Evolutionary conservation across 2,329 filamentous ascomycete species (phyloP).

Genomic region (Blastomyces emzantsi): DNA sequence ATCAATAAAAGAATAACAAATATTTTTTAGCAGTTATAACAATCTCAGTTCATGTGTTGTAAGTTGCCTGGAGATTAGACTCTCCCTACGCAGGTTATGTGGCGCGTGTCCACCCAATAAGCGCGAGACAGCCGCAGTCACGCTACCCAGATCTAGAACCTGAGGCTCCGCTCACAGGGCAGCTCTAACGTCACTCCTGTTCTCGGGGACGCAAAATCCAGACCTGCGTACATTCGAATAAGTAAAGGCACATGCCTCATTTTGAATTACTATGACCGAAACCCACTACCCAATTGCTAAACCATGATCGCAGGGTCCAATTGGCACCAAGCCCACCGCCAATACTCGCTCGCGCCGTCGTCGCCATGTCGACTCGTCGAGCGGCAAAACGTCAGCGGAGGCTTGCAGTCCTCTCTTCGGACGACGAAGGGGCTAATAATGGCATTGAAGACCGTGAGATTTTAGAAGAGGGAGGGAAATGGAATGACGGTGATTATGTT

Average conservation of each 20-base stretch:
- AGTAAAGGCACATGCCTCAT: not conserved
- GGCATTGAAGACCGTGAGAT: conserved; percentile 3
- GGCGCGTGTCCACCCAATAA: not conserved
- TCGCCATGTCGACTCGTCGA: conserved; percentile 29
- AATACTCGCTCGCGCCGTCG: conserved; percentile 8
- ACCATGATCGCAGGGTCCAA: not conserved
- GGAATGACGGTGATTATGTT: not conserved
- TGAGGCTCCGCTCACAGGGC: too few species aligned
- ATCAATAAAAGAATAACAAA: too few species aligned
- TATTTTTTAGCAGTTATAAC: too few species aligned
- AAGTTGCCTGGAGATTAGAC: too few species aligned
- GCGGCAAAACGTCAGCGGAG: conserved; percentile 30
- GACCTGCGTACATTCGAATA: not conserved
- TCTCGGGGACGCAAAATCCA: not conserved
- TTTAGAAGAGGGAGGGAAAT: not conserved
- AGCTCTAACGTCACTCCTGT: not conserved
- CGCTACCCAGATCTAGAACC: not conserved
- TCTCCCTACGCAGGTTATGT: too few species aligned
- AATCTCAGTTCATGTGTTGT: too few species aligned
- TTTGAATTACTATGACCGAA: not conserved
- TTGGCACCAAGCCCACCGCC: not conserved
- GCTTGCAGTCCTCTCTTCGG: conserved; percentile 23
- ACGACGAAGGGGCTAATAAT: conserved; percentile 18
- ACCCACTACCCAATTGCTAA: not conserved
- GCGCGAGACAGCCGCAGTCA: not conserved